Evolutionary conservation across 73 alveolate species (phyloP).

Genomic region (Paramecium tetraurelia): DNA sequence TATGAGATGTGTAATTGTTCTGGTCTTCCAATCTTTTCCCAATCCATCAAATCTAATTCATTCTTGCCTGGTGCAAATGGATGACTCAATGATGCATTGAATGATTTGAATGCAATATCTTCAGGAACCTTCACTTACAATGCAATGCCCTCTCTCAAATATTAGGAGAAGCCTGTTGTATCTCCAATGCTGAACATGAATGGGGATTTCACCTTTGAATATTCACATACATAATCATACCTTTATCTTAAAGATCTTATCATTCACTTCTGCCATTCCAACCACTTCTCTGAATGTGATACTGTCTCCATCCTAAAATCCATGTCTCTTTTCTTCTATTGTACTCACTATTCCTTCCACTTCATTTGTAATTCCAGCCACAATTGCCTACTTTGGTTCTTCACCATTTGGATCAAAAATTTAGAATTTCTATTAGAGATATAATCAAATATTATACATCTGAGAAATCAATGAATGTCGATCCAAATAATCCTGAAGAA

Average conservation of each 20-base stretch:
- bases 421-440: background rate
- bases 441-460: constrained; percentile 60
- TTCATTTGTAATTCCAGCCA: constrained; percentile 78
- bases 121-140: constrained; percentile 88
- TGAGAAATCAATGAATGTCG: constrained; percentile 96
- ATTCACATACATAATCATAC: constrained; percentile 69
- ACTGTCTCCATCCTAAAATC: constrained; percentile 93
- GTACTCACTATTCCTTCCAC: constrained; percentile 84
- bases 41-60: constrained; percentile 83
- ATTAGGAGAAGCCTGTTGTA: constrained; percentile 84
- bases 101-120: constrained; percentile 65
- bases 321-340: constrained; percentile 93
- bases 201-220: constrained; percentile 49
- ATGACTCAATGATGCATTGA: constrained; percentile 66
- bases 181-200: constrained; percentile 92
- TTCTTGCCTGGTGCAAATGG: constrained; percentile 79
- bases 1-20: constrained; percentile 82
- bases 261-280: constrained; percentile 98
- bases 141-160: constrained; percentile 94
- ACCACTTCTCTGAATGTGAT: constrained; percentile 96
- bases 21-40: constrained; percentile 86
- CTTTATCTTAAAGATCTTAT: constrained; percentile 68
- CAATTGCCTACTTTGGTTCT: constrained; percentile 92
- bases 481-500: constrained; percentile 87
- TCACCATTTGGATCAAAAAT: constrained; percentile 94